Percentiles rank a stretch among this genome's conserved stretches.
phyloP scores from a whole-genome alignment of 345 rosid genomes.

The Salix suchowensis region DNA sequence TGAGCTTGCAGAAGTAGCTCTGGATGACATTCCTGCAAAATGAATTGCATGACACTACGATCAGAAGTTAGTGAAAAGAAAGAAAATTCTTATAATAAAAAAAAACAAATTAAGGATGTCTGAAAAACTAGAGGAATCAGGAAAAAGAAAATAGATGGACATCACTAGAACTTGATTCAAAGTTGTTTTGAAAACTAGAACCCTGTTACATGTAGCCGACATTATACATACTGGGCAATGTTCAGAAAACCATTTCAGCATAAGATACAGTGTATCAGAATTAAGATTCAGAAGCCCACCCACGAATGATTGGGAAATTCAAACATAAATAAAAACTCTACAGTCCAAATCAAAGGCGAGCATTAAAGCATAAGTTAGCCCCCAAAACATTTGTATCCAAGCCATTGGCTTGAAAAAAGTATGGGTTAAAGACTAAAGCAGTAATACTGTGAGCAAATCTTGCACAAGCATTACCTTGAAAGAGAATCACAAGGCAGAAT shows the following conservation, averaged over 20 bases:
- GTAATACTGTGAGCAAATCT: background rate
- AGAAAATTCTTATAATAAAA: background rate
- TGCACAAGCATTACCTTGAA: constrained; percentile 16
- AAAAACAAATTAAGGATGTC: background rate
- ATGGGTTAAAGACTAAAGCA: background rate
- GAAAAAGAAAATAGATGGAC: background rate
- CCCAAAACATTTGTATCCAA: background rate
- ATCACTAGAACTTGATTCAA: background rate
- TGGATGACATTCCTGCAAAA: constrained; percentile 63
- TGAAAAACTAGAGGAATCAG: background rate
- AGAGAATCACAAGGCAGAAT: constrained; percentile 53
- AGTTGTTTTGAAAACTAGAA: background rate
- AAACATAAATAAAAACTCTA: background rate
- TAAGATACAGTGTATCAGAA: background rate
- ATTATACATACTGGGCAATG: background rate
- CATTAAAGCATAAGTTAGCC: background rate
- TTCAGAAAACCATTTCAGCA: background rate
- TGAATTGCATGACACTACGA: background rate
- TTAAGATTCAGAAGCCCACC: background rate
- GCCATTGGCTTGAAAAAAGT: background rate
- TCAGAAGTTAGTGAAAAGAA: background rate
- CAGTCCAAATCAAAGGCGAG: background rate
- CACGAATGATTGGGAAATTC: background rate
- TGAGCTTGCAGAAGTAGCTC: constrained; percentile 27
- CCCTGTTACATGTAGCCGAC: background rate